Evolutionary conservation across 495 filamentous ascomycete species (phyloP), one percentile per base, ranked within the genome.

Genomic region (Aspergillus diversus): DNA sequence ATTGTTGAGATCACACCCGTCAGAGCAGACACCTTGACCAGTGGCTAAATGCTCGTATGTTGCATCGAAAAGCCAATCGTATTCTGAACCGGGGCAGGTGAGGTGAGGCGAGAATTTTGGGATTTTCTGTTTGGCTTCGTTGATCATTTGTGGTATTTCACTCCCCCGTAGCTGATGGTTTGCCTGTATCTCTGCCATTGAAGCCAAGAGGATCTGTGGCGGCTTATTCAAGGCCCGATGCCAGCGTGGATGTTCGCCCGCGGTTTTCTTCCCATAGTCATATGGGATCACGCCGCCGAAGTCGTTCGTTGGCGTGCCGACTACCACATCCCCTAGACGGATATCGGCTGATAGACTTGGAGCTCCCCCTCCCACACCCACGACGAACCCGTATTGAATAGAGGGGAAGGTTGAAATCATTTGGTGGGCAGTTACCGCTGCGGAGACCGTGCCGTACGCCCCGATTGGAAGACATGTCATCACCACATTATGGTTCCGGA

Each of bases 401-500:
- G 63, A 69, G 53, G 73, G 66, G 61, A 84, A 85, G 39, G 52
- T 79, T 7, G 63, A 59, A 9, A 70, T 37, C 80, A 83, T 74
- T 16, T 79, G 59, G n/a, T 61, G 72, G 16, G 75, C 77, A 51
- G 75, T 73, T 13, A 56, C 74, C 13, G 75, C 67, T 5, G 78
- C 77, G 37, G 74, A 68, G 31, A 63, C 67, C 17, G 55, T 79
- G 7, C 83, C 81, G 50, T 78, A 73, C 15, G 71, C 52, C 6
- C 75, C 77, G 33, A 61, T 55, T n/a, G 46, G 11, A 16, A 83
- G 71, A 54, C 65, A 78, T 42, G 68, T 69, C 63, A 79, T 71
- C 7, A 81, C 79, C 5, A 84, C 65, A 61, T 80, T 72, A 61
- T 83, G 78, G 21, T 67, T 67, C 6, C 71, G 71, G 46, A 81